These are phyloP conservation scores for Backusella psychrophila DNA, from an alignment of 192 early-diverging fungal species.

Conservation along the genomic window DNA sequence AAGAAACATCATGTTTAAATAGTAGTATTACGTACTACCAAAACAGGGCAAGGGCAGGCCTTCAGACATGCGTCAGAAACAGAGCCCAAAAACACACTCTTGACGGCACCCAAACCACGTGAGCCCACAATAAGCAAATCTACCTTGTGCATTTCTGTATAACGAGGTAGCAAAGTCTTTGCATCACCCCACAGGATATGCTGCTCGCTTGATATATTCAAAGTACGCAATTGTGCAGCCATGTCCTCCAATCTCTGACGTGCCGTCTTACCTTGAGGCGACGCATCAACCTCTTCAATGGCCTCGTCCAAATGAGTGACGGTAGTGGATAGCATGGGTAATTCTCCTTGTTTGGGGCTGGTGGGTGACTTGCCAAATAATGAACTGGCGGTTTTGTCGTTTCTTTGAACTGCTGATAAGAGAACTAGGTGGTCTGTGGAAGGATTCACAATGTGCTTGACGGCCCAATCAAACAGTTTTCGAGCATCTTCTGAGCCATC, in stretches of 20 bases:
- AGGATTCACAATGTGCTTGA: conserved; percentile 23
- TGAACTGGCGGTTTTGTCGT: neutral
- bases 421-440: conserved; percentile 31
- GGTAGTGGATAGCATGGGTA: conserved; percentile 23
- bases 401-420: conserved; percentile 19
- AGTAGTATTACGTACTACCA: conserved; percentile 32
- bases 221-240: conserved; percentile 7
- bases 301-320: conserved; percentile 21
- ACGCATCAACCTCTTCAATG: conserved; percentile 10
- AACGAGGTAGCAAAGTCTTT: conserved; percentile 23
- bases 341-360: neutral
- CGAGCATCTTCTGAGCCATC: conserved; percentile 31
- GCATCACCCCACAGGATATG: conserved; percentile 39
- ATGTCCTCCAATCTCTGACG: conserved; percentile 15
- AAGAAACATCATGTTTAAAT: conserved; percentile 16
- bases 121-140: conserved; percentile 39
- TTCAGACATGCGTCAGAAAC: conserved; percentile 33
- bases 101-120: conserved; percentile 30
- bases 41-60: conserved; percentile 34
- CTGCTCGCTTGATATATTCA: conserved; percentile 28
- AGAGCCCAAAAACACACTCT: conserved; percentile 35
- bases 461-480: conserved; percentile 28
- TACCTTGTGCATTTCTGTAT: conserved; percentile 26
- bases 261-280: conserved; percentile 11
- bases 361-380: neutral